Percentiles rank a stretch among this genome's conserved stretches.
phyloP scores from a whole-genome alignment of 2,329 filamentous ascomycete species.

The Ilyonectria robusta region DNA sequence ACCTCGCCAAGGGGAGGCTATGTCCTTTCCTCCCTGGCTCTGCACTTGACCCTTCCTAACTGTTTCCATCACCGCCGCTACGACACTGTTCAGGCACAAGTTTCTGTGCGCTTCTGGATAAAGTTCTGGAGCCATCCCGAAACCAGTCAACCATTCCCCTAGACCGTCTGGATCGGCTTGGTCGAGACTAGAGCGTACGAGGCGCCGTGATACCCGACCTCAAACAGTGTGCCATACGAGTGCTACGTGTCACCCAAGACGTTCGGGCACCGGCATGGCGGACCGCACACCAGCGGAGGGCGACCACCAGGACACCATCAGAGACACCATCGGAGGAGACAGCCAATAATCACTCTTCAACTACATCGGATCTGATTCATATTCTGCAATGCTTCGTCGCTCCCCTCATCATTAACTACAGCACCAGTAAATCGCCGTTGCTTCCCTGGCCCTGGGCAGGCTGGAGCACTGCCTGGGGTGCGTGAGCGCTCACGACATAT shows the following conservation, averaged over 20 bases:
- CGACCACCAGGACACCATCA: neutral
- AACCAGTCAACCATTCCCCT: slow-evolving; percentile 30
- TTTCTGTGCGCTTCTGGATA: slow-evolving; percentile 37
- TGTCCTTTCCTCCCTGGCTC: neutral
- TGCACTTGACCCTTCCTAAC: slow-evolving; percentile 27
- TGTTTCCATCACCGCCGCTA: slow-evolving; percentile 17
- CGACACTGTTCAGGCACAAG: slow-evolving; percentile 22
- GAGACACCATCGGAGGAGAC: neutral
- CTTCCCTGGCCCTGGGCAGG: slow-evolving; percentile 74
- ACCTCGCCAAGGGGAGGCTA: slow-evolving; percentile 3
- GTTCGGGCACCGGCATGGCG: neutral
- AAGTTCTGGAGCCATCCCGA: slow-evolving; percentile 41
- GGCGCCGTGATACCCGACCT: slow-evolving; percentile 11
- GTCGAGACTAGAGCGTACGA: slow-evolving; percentile 23
- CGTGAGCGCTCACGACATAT: slow-evolving; percentile 87
- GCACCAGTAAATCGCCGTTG: slow-evolving; percentile 80
- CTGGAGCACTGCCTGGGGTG: slow-evolving; percentile 82
- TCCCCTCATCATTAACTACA: slow-evolving; percentile 58
- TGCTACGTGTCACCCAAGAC: neutral
- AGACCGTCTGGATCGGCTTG: slow-evolving; percentile 26
- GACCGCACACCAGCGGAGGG: neutral
- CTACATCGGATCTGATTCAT: slow-evolving; percentile 21
- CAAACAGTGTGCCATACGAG: slow-evolving; percentile 1
- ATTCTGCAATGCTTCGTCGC: slow-evolving; percentile 37
- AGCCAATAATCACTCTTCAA: slow-evolving; percentile 10